Percentiles rank a stretch among this genome's conserved stretches.
phyloP scores from a whole-genome alignment of 345 rosid species.

The Syzygium jambos region DNA sequence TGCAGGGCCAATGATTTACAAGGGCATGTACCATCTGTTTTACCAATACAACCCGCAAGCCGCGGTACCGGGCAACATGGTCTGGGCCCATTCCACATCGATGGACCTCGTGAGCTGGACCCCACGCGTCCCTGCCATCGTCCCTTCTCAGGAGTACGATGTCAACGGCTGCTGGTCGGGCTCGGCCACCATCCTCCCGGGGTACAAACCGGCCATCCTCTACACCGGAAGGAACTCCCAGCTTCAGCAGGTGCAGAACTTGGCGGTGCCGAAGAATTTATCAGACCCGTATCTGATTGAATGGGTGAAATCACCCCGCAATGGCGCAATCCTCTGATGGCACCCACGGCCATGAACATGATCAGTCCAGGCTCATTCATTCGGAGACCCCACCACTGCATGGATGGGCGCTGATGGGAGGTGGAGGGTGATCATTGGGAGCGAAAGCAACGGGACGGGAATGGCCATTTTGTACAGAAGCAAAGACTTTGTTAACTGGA shows the following conservation, averaged over 20 bases:
- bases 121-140: slow-evolving; percentile 26
- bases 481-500: slow-evolving; percentile 34
- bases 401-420: slow-evolving; percentile 29
- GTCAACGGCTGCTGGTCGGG: slow-evolving; percentile 50
- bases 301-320: slow-evolving; percentile 30
- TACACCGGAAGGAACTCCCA: slow-evolving; percentile 32
- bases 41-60: slow-evolving; percentile 51
- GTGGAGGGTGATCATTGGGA: slow-evolving; percentile 34
- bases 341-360: slow-evolving; percentile 5
- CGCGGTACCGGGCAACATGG: slow-evolving; percentile 42
- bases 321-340: slow-evolving; percentile 39
- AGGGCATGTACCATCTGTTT: slow-evolving; percentile 47
- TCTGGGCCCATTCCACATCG: slow-evolving; percentile 60
- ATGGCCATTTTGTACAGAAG: slow-evolving; percentile 29
- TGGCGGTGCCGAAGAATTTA: slow-evolving; percentile 30
- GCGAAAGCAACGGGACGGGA: slow-evolving; percentile 11
- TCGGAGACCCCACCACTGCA: slow-evolving; percentile 51
- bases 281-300: slow-evolving; percentile 38
- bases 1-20: slow-evolving; percentile 44
- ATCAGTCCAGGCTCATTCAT: slow-evolving; percentile 30
- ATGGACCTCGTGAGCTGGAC: slow-evolving; percentile 47
- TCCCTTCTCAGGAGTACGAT: slow-evolving; percentile 25
- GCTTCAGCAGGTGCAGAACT: slow-evolving; percentile 25
- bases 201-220: slow-evolving; percentile 23
- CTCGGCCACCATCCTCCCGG: slow-evolving; percentile 35